Percentiles rank a stretch among this genome's conserved stretches.
Evolutionary conservation across 257 asterid species (phyloP).

Genomic region (Przewalskia tangutica): DNA sequence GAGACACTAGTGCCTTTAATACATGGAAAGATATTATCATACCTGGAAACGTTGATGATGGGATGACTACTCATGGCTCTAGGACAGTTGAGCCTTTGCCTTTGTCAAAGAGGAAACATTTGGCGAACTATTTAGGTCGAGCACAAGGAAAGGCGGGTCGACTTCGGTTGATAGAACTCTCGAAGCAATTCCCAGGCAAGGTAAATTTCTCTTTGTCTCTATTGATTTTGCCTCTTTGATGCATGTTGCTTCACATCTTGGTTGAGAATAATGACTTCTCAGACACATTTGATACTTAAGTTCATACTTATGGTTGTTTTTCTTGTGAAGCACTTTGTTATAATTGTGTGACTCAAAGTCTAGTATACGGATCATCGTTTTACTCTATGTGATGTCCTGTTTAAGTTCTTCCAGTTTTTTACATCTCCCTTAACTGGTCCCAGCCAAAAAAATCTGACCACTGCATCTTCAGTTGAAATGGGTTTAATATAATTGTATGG

Average conservation of each 20-base stretch:
- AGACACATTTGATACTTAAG: neutral
- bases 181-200: conserved; percentile 76
- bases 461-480: neutral
- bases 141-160: conserved; percentile 93
- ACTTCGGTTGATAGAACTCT: conserved; percentile 65
- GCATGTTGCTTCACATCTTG: neutral
- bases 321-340: neutral
- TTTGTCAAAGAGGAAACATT: conserved; percentile 61
- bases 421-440: neutral
- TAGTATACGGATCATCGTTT: neutral
- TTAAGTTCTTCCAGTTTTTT: neutral
- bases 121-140: conserved; percentile 89
- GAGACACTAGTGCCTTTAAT: conserved; percentile 82
- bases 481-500: neutral
- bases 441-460: neutral
- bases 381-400: neutral
- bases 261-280: neutral
- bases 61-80: conserved; percentile 58
- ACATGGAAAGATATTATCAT: conserved; percentile 95
- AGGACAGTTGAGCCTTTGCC: conserved; percentile 79
- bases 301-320: neutral
- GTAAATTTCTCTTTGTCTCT: conserved; percentile 27
- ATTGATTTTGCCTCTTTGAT: neutral
- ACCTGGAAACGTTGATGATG: conserved; percentile 95
- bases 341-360: neutral